Percentiles rank a stretch among this genome's conserved stretches.
phyloP scores from a whole-genome alignment of 2,329 filamentous ascomycete genomes.

The Fusarium stilboides region DNA sequence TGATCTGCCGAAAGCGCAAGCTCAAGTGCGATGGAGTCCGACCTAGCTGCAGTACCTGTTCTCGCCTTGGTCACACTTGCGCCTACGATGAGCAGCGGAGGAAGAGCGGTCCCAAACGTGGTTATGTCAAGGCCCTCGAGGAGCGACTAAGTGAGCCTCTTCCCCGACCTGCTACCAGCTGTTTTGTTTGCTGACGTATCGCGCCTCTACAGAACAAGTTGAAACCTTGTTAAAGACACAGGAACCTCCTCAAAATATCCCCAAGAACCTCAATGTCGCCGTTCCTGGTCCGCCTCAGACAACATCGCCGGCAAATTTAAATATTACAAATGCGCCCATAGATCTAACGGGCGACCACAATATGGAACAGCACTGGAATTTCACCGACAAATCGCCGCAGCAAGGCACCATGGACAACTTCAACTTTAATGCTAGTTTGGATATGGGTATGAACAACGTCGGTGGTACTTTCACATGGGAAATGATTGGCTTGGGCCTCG shows the following conservation, averaged over 20 bases:
- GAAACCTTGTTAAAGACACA: slow-evolving; percentile 91
- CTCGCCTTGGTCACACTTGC: slow-evolving; percentile 87
- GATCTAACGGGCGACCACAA: slow-evolving; percentile 64
- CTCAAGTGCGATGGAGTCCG: slow-evolving; percentile 88
- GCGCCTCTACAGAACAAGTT: slow-evolving; percentile 80
- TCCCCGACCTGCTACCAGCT: slow-evolving; percentile 5
- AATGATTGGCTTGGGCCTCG: slow-evolving; percentile 72
- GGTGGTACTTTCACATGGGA: slow-evolving; percentile 83
- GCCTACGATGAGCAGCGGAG: slow-evolving; percentile 93
- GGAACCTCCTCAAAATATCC: slow-evolving; percentile 62
- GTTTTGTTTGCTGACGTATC: slow-evolving; percentile 39
- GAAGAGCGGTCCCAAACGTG: slow-evolving; percentile 94
- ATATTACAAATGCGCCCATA: slow-evolving; percentile 63
- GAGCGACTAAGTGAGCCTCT: slow-evolving; percentile 83
- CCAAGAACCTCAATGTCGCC: slow-evolving; percentile 53
- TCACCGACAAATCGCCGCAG: slow-evolving; percentile 68
- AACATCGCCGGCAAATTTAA: slow-evolving; percentile 49
- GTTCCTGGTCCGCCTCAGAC: slow-evolving; percentile 51
- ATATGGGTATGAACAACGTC: slow-evolving; percentile 66
- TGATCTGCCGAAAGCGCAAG: slow-evolving; percentile 94
- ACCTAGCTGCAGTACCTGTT: slow-evolving; percentile 90
- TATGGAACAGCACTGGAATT: slow-evolving; percentile 68
- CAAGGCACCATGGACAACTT: slow-evolving; percentile 69
- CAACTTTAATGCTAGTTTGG: slow-evolving; percentile 66
- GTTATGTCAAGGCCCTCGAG: slow-evolving; percentile 94